Percentiles rank a stretch among this genome's conserved stretches.
Conservation (phyloP, 768 basidiomycete genomes). For the Phanerochaete sordida region DNA sequence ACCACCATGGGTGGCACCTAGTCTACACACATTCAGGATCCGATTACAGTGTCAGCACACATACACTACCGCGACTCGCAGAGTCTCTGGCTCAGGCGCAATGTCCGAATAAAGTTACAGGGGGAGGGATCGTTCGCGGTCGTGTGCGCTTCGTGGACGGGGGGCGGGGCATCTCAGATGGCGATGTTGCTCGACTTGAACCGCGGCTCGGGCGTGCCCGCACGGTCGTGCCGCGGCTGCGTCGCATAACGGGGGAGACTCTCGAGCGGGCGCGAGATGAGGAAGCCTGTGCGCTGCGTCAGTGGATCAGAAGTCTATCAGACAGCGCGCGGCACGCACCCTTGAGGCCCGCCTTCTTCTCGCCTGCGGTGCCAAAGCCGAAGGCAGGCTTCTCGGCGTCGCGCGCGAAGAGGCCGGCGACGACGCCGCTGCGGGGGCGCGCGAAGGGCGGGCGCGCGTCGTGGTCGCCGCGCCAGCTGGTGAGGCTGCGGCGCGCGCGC, state of each 20-base stretch:
- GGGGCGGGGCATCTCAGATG: slow-evolving; percentile 18
- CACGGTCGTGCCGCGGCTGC: slow-evolving; percentile 21
- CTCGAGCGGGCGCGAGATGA: slow-evolving; percentile 56
- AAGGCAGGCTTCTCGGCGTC: slow-evolving; percentile 37
- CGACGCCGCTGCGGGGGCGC: slow-evolving; percentile 19
- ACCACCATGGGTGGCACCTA: background rate
- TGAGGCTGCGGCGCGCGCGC: slow-evolving; percentile 64
- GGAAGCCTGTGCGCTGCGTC: slow-evolving; percentile 42
- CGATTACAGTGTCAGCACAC: background rate
- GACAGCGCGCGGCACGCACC: slow-evolving; percentile 34
- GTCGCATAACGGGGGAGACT: slow-evolving; percentile 51
- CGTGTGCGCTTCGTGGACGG: background rate
- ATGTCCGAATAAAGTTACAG: background rate
- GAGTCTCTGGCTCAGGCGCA: background rate
- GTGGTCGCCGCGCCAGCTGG: slow-evolving; percentile 49
- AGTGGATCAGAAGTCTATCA: slow-evolving; percentile 7
- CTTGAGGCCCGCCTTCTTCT: slow-evolving; percentile 69
- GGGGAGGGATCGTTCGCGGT: background rate
- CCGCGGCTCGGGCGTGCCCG: slow-evolving; percentile 23
- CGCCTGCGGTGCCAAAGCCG: slow-evolving; percentile 80
- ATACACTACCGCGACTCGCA: background rate
- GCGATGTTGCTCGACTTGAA: slow-evolving; percentile 30
- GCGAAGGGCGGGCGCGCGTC: slow-evolving; percentile 28
- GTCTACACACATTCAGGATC: background rate
- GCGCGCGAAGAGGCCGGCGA: slow-evolving; percentile 24